phyloP scores from a whole-genome alignment of 768 basidiomycete genomes.

The Terana coerulea region DNA sequence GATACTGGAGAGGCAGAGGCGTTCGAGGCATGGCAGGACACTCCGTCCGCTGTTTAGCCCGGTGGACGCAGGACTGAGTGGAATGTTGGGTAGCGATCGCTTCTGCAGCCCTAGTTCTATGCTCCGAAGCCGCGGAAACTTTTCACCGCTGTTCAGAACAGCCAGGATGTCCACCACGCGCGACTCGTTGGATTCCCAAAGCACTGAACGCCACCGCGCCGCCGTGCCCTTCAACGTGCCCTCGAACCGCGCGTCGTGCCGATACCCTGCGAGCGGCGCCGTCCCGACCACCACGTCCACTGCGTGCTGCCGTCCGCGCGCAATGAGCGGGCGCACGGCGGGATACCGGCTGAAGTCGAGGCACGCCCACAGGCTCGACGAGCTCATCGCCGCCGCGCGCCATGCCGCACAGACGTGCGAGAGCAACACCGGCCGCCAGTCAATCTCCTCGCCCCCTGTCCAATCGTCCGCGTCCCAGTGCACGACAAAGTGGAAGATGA shows the following conservation, averaged over 20 bases:
- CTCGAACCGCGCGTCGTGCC: conserved; percentile 1
- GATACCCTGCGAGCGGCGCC: background rate
- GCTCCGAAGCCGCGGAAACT: conserved; percentile 5
- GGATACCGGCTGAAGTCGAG: conserved; percentile 25
- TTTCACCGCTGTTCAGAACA: conserved; percentile 2
- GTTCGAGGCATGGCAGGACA: conserved; percentile 6
- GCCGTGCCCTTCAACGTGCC: background rate
- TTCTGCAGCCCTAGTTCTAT: conserved; percentile 7
- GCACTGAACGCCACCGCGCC: conserved; percentile 5
- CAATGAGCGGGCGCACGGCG: conserved; percentile 4
- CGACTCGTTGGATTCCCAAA: conserved; percentile 10
- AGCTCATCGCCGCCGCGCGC: conserved; percentile 45
- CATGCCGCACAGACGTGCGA: conserved; percentile 60
- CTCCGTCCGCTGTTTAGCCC: background rate
- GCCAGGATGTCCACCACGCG: conserved; percentile 6
- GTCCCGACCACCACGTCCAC: conserved; percentile 2
- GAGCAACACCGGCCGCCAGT: conserved; percentile 38
- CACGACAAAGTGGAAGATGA: conserved; percentile 4
- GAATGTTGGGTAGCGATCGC: background rate
- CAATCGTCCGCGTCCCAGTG: conserved; percentile 2
- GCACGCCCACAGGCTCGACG: conserved; percentile 43
- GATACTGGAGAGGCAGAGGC: conserved; percentile 9
- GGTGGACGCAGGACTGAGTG: background rate
- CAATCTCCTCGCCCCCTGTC: conserved; percentile 3
- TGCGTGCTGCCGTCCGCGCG: background rate